Percentiles rank a stretch among this genome's conserved stretches.
phyloP scores from a whole-genome alignment of 495 filamentous ascomycete species.

The Penicillium canariense region DNA sequence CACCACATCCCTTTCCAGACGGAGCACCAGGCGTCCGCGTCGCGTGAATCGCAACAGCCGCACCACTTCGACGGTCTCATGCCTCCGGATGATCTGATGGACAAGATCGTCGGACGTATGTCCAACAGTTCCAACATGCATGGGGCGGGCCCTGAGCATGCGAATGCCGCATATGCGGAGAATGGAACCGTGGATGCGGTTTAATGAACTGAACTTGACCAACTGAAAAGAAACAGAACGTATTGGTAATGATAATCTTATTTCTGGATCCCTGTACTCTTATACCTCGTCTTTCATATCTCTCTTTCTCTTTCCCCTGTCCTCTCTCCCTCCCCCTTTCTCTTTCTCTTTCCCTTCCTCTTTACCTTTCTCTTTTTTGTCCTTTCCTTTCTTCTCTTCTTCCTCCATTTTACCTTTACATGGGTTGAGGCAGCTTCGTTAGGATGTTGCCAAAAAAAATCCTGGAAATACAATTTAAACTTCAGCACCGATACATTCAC shows the following conservation, averaged over 20 bases:
- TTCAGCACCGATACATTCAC: not conserved
- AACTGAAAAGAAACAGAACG: conserved; percentile 5
- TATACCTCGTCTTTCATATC: conserved; percentile 17
- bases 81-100: conserved; percentile 42
- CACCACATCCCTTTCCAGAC: conserved; percentile 36
- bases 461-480: not conserved
- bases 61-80: conserved; percentile 38
- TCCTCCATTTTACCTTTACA: not conserved
- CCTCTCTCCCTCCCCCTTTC: no score
- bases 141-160: conserved; percentile 40
- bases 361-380: not conserved
- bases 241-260: conserved; percentile 34
- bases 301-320: conserved; percentile 1
- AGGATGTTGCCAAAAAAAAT: not conserved
- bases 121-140: conserved; percentile 38
- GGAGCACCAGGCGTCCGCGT: conserved; percentile 33
- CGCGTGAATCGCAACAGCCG: conserved; percentile 38
- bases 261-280: conserved; percentile 21
- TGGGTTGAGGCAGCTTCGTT: not conserved
- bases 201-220: conserved; percentile 10
- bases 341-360: conserved; percentile 4
- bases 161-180: conserved; percentile 30
- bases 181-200: conserved; percentile 35
- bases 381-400: not conserved
- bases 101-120: conserved; percentile 42